Percentiles rank a stretch among this genome's conserved stretches.
Evolutionary conservation across 2,329 filamentous ascomycete species (phyloP).

Genomic region (Fusarium euwallaceae): DNA sequence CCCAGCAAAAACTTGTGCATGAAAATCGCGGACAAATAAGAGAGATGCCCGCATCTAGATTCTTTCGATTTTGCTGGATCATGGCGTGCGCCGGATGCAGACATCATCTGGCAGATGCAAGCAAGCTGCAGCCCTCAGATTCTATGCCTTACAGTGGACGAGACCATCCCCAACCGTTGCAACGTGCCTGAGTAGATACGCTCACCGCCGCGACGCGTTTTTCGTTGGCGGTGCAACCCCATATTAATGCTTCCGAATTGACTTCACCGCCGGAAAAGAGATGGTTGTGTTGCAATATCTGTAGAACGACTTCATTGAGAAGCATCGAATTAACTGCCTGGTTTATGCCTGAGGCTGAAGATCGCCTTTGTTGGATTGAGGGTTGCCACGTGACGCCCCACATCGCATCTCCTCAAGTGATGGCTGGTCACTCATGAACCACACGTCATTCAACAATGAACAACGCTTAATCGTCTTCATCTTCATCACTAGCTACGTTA

Average conservation of each 20-base stretch:
- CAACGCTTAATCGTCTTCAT: neutral
- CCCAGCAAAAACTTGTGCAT: neutral
- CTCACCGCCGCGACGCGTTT: conserved; percentile 14
- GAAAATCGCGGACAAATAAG: neutral
- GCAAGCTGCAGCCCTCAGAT: neutral
- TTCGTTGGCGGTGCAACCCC: neutral
- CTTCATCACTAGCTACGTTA: neutral
- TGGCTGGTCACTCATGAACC: neutral
- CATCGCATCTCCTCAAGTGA: neutral
- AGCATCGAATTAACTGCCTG: neutral
- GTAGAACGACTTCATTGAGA: neutral
- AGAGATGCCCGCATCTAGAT: neutral
- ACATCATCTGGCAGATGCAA: conserved; percentile 4
- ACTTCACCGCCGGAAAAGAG: conserved; percentile 10
- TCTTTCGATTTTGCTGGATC: conserved; percentile 16
- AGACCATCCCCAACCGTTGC: neutral
- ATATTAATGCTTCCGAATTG: neutral
- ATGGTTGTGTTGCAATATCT: neutral
- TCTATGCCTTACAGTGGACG: conserved; percentile 6
- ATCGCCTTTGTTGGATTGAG: conserved; percentile 3
- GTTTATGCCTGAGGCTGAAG: conserved; percentile 20
- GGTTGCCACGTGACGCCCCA: neutral
- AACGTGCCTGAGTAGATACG: neutral
- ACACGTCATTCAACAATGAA: neutral
- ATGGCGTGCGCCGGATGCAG: conserved; percentile 21